phyloP scores from a whole-genome alignment of 768 basidiomycete species.

The Sutorius australiensis region DNA sequence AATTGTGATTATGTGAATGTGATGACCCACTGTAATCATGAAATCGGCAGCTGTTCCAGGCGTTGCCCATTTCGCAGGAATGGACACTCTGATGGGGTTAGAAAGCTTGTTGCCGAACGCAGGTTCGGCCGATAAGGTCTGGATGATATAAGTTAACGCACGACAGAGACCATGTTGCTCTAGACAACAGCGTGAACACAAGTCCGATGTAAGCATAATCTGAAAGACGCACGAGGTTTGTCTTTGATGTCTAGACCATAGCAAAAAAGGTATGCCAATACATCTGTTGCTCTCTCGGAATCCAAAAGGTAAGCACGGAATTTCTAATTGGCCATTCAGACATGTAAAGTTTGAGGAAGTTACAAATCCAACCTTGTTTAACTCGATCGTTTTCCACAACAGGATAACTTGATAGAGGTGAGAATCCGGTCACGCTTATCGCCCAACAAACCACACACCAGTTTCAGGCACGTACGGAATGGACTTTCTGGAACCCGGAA shows the following conservation, averaged over 20 bases:
- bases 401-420: constrained; percentile 53
- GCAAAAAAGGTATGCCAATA: constrained; percentile 75
- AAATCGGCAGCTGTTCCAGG: constrained; percentile 80
- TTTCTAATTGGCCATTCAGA: constrained; percentile 51
- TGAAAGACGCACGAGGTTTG: constrained; percentile 66
- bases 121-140: constrained; percentile 83
- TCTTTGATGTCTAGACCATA: constrained; percentile 89
- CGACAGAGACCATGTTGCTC: constrained; percentile 91
- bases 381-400: constrained; percentile 89
- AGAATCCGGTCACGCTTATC: constrained; percentile 1
- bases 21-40: constrained; percentile 70
- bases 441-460: constrained; percentile 44
- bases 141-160: constrained; percentile 86
- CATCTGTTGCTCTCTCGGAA: constrained; percentile 72
- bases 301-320: constrained; percentile 80
- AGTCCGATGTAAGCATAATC: background rate
- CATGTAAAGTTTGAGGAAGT: background rate
- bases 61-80: constrained; percentile 76
- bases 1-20: background rate
- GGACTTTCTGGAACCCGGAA: constrained; percentile 84
- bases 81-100: constrained; percentile 56
- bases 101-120: constrained; percentile 69
- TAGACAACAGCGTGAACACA: constrained; percentile 29
- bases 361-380: constrained; percentile 70
- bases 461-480: constrained; percentile 81